Evolutionary conservation across 108 stramenopile species (phyloP).

Genomic region (Discostella stelligeroides): DNA sequence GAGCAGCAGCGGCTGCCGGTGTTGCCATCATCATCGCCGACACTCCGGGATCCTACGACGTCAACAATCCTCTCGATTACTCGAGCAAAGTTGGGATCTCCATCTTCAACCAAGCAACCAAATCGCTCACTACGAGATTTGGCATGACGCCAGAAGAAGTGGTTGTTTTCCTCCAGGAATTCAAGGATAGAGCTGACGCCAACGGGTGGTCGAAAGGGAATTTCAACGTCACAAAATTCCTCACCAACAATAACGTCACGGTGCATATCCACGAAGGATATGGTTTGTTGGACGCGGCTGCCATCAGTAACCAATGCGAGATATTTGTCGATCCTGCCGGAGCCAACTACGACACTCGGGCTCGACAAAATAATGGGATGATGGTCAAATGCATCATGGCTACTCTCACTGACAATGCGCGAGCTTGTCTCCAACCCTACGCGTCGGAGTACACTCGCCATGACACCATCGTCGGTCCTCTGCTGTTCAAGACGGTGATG

Average conservation of each 20-base stretch:
- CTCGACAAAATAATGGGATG: neutral
- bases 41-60: neutral
- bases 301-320: neutral
- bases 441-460: neutral
- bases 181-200: neutral
- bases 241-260: neutral
- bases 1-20: too few relatives aligned
- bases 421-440: neutral
- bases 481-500: conserved; percentile 4
- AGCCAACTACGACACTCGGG: neutral
- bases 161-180: neutral
- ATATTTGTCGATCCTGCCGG: neutral
- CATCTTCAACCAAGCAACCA: neutral
- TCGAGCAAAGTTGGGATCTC: neutral
- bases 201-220: neutral
- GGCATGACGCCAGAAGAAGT: neutral
- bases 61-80: neutral
- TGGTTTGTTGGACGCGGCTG: neutral
- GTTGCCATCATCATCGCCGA: neutral
- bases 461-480: neutral
- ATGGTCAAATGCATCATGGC: neutral
- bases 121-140: neutral
- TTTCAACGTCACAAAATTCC: neutral
- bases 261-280: neutral
- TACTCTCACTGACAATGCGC: neutral